Evolutionary conservation across 768 basidiomycete genomes (phyloP).

Genomic region (Phaffia australis): DNA sequence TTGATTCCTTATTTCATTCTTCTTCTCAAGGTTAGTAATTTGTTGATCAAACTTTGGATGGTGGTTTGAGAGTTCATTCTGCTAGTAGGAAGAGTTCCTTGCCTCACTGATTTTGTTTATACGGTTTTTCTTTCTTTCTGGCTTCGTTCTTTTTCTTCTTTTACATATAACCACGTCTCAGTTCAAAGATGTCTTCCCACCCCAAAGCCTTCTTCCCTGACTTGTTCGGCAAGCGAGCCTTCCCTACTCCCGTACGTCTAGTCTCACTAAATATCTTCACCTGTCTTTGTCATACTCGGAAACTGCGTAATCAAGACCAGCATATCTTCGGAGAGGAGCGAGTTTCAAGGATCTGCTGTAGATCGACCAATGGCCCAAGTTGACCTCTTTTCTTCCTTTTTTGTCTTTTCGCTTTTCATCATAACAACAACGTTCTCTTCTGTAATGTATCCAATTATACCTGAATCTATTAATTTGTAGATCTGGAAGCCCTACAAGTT

Average conservation of each 20-base stretch:
- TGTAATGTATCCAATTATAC: not conserved
- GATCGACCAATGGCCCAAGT: not conserved
- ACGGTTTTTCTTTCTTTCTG: too few relatives aligned
- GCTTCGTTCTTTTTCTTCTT: too few relatives aligned
- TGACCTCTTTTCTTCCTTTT: not conserved
- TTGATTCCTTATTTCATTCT: too few relatives aligned
- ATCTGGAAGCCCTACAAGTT: constrained; percentile 10
- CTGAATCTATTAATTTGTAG: not conserved
- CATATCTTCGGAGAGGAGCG: too few relatives aligned
- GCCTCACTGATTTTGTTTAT: too few relatives aligned
- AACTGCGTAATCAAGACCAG: not conserved
- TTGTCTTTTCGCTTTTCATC: not conserved
- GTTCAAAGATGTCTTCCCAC: not conserved
- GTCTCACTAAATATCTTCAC: not conserved
- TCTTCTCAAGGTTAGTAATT: too few relatives aligned
- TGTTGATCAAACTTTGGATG: too few relatives aligned
- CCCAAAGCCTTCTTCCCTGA: constrained; percentile 15
- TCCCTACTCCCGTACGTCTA: constrained; percentile 12
- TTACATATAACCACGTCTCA: too few relatives aligned
- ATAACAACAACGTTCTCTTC: not conserved
- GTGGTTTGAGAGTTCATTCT: too few relatives aligned
- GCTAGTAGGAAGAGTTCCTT: too few relatives aligned
- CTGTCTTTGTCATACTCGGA: not conserved
- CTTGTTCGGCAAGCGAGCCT: constrained; percentile 6
- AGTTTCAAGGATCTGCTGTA: too few relatives aligned